phyloP scores from a whole-genome alignment of 495 filamentous ascomycete species.

The Trichoderma erinaceum region DNA sequence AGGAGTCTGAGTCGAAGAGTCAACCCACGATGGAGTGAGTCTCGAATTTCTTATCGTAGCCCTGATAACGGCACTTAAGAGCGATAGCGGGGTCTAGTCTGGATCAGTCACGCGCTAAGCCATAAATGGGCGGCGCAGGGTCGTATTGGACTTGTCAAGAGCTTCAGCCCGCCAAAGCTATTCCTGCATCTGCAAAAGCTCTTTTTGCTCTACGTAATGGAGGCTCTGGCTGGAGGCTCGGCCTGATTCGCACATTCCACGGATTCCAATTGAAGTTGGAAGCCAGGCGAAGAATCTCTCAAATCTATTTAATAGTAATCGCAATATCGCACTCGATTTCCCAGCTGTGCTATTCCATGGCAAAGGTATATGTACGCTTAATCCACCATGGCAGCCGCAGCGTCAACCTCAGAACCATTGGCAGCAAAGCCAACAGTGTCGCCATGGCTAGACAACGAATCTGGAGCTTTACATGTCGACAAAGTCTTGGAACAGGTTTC shows the following conservation, averaged over 20 bases:
- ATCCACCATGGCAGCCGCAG: neutral
- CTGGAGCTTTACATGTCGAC: neutral
- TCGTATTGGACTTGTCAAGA: neutral
- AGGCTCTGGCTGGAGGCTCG: neutral
- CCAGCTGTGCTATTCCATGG: neutral
- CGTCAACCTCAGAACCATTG: neutral
- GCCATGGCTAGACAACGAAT: neutral
- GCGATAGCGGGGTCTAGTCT: slow-evolving; percentile 3
- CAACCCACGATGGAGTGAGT: neutral
- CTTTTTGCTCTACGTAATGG: neutral
- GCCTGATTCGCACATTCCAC: neutral
- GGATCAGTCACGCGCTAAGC: neutral
- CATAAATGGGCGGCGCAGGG: neutral
- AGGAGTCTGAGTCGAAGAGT: neutral
- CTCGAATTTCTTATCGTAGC: slow-evolving; percentile 6
- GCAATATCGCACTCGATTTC: neutral
- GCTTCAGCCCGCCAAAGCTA: neutral
- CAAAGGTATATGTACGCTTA: neutral
- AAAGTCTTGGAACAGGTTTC: neutral
- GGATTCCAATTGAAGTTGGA: neutral
- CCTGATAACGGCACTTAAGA: slow-evolving; percentile 1
- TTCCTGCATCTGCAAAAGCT: neutral
- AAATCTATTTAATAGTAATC: neutral
- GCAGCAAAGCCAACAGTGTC: neutral
- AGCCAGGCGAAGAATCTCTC: neutral